These are phyloP conservation scores for Holtermannia corniformis DNA, from an alignment of 768 basidiomycete species.

Conservation along the genomic window DNA sequence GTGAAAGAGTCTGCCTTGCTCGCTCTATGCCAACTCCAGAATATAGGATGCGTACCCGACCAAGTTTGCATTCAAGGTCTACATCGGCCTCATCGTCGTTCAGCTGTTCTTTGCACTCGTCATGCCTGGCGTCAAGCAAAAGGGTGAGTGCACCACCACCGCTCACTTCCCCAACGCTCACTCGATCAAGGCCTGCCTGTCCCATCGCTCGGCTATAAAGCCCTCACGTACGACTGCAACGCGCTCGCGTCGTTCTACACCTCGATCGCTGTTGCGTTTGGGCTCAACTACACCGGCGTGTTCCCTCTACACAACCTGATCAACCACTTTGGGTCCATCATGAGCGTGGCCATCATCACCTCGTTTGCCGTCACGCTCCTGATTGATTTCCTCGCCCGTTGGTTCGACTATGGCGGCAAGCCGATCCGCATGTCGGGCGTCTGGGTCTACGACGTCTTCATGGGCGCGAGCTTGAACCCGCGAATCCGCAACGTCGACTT, in stretches of 20 bases:
- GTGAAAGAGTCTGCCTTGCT: conserved; percentile 15
- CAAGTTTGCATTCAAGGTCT: conserved; percentile 77
- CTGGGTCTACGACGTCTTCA: conserved; percentile 89
- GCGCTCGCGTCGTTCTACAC: conserved; percentile 74
- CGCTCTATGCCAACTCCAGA: conserved; percentile 1
- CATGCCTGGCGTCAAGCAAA: conserved; percentile 83
- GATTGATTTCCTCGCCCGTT: conserved; percentile 68
- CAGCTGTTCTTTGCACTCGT: conserved; percentile 84
- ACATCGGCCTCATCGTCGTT: conserved; percentile 75
- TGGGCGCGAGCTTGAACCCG: conserved; percentile 92
- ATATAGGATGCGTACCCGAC: conserved; percentile 83
- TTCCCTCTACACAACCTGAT: conserved; percentile 92
- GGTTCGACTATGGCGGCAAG: conserved; percentile 53
- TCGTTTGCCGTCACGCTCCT: conserved; percentile 73
- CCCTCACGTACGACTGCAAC: conserved; percentile 94
- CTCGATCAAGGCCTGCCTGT: conserved; percentile 80
- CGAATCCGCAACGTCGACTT: conserved; percentile 82
- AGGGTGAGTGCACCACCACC: conserved; percentile 42
- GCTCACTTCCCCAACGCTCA: background rate
- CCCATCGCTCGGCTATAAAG: conserved; percentile 83
- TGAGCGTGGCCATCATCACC: conserved; percentile 89
- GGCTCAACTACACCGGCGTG: conserved; percentile 65
- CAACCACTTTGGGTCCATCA: conserved; percentile 89
- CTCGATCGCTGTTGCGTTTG: conserved; percentile 63
- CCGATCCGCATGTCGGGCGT: conserved; percentile 90